Percentiles rank a stretch among this genome's conserved stretches.
These are phyloP conservation scores for Backusella westeae DNA, from an alignment of 192 early-diverging fungal species.

Conservation along the genomic window DNA sequence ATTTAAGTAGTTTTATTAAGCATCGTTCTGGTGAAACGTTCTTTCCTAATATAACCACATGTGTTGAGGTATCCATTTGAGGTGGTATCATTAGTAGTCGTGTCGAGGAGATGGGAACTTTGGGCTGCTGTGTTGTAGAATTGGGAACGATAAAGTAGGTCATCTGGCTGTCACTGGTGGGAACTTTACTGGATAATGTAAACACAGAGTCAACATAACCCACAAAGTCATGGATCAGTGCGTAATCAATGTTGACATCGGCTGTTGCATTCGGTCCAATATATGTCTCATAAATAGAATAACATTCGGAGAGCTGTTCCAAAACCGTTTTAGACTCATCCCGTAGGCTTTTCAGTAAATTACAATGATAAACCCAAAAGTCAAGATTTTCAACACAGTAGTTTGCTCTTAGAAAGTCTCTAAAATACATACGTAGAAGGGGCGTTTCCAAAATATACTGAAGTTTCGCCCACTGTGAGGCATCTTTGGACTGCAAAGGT, in stretches of 20 bases:
- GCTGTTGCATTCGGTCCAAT: constrained; percentile 27
- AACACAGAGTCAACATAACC: constrained; percentile 25
- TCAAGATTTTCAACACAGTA: constrained; percentile 71
- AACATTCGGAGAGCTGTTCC: constrained; percentile 43
- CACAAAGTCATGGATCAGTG: constrained; percentile 46
- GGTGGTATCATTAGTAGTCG: constrained; percentile 1
- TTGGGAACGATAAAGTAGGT: background rate
- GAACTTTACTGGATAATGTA: background rate
- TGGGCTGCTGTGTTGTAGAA: constrained; percentile 1
- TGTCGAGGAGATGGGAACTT: background rate
- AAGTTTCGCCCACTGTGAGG: constrained; percentile 40
- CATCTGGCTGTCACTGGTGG: background rate
- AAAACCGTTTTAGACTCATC: constrained; percentile 28
- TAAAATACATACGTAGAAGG: constrained; percentile 52
- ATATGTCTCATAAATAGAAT: constrained; percentile 51
- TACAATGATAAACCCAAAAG: constrained; percentile 55
- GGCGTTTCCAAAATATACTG: constrained; percentile 56
- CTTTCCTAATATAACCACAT: constrained; percentile 1
- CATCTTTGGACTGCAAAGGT: background rate
- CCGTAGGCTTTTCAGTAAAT: constrained; percentile 34
- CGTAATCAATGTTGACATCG: constrained; percentile 54
- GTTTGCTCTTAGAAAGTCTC: constrained; percentile 59
- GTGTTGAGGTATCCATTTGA: background rate
- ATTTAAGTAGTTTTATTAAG: constrained; percentile 17
- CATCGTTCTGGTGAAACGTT: constrained; percentile 17